Percentiles rank a stretch among this genome's conserved stretches.
These are phyloP conservation scores for Escovopsis sp. DNA, from an alignment of 2,329 filamentous ascomycete species.

Conservation along the genomic window DNA sequence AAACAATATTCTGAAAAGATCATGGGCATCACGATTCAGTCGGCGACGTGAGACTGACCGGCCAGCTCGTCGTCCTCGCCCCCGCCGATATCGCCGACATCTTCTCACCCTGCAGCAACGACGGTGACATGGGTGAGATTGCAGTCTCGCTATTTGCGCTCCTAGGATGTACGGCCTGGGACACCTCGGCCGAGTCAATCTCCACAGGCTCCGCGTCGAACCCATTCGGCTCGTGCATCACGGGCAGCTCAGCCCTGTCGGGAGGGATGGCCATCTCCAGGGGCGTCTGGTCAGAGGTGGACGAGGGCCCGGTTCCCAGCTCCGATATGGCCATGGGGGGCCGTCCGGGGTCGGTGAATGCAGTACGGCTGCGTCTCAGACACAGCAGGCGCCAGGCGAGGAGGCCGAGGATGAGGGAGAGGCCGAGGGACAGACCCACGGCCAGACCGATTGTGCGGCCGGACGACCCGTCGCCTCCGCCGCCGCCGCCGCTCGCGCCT, in stretches of 20 bases:
- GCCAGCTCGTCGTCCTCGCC: neutral
- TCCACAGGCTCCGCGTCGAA: slow-evolving; percentile 33
- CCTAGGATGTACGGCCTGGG: neutral
- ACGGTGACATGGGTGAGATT: slow-evolving; percentile 8
- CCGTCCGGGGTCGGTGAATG: neutral
- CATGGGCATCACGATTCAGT: no score
- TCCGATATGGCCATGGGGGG: neutral
- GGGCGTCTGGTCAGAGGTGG: neutral
- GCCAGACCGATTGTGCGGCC: slow-evolving; percentile 32
- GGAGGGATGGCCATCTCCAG: neutral
- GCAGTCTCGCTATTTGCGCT: no score
- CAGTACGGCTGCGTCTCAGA: slow-evolving; percentile 18
- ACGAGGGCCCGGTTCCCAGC: no score
- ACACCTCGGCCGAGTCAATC: slow-evolving; percentile 26
- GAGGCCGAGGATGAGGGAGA: slow-evolving; percentile 25
- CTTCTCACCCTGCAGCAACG: slow-evolving; percentile 2
- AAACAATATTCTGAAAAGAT: no score
- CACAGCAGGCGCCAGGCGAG: slow-evolving; percentile 32
- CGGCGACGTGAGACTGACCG: no score
- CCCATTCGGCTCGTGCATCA: neutral
- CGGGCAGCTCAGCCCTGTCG: slow-evolving; percentile 22
- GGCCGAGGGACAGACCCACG: slow-evolving; percentile 33
- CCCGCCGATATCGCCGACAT: slow-evolving; percentile 1
- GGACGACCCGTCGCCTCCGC: neutral
- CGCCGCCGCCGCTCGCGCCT: neutral